phyloP scores from a whole-genome alignment of 345 rosid species.

The Citrus reticulata region DNA sequence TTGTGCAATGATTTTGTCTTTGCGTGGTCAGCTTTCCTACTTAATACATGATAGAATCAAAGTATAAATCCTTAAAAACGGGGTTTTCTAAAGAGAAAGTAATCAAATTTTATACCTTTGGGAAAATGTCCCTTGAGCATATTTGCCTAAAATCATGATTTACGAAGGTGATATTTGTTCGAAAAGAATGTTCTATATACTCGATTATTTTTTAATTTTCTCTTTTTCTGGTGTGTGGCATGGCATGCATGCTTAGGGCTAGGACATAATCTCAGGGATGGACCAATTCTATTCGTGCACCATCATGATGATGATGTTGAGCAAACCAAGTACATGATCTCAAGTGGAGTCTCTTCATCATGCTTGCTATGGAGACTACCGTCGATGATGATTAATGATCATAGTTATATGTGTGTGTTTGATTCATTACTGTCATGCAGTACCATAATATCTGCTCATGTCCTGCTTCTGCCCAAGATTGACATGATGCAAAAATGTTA shows the following conservation, averaged over 20 bases:
- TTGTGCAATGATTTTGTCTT: slow-evolving; percentile 51
- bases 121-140: slow-evolving; percentile 8
- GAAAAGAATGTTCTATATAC: slow-evolving; percentile 4
- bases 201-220: too few species aligned
- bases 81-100: slow-evolving; percentile 15
- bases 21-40: slow-evolving; percentile 29
- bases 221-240: background rate
- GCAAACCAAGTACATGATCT: slow-evolving; percentile 26
- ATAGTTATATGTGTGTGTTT: slow-evolving; percentile 7
- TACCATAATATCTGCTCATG: slow-evolving; percentile 2
- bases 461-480: background rate
- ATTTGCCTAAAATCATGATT: slow-evolving; percentile 16
- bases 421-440: slow-evolving; percentile 21
- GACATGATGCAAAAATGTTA: background rate
- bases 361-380: slow-evolving; percentile 26
- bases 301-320: slow-evolving; percentile 32
- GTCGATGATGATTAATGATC: slow-evolving; percentile 19
- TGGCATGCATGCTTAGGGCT: slow-evolving; percentile 30
- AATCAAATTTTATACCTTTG: background rate
- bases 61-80: slow-evolving; percentile 7
- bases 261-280: slow-evolving; percentile 4
- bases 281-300: slow-evolving; percentile 15
- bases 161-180: slow-evolving; percentile 2
- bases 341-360: background rate
- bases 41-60: background rate